phyloP scores from a whole-genome alignment of 2,329 filamentous ascomycete species.

The Cryphonectria nitschkei region DNA sequence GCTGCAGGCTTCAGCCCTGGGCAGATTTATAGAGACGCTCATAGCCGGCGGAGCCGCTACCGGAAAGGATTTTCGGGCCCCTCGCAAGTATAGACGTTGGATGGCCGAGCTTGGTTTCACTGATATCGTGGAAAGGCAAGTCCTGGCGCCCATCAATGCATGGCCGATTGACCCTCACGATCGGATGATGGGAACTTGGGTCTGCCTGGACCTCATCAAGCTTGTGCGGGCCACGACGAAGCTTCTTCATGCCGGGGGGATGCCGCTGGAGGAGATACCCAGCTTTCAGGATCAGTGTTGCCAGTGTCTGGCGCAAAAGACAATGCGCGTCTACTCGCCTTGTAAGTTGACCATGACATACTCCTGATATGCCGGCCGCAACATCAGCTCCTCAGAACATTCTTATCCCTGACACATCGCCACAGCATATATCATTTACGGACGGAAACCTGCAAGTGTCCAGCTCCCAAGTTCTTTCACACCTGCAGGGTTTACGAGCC shows the following conservation, averaged over 20 bases:
- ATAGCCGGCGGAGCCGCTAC: conserved; percentile 9
- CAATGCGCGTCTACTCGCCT: conserved; percentile 13
- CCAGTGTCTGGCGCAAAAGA: conserved; percentile 7
- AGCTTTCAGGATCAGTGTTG: conserved; percentile 9
- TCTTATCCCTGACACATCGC: not conserved
- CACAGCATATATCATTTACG: conserved; percentile 13
- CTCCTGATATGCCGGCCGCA: no score
- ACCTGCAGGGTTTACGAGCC: not conserved
- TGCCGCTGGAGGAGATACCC: conserved; percentile 9
- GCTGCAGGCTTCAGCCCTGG: conserved; percentile 1
- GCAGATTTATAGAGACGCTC: not conserved
- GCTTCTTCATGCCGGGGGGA: conserved; percentile 16
- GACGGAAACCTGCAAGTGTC: not conserved
- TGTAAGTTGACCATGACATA: not conserved
- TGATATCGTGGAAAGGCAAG: conserved; percentile 33
- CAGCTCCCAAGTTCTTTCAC: not conserved
- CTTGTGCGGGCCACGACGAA: conserved; percentile 11
- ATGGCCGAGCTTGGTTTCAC: conserved; percentile 37
- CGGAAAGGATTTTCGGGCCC: conserved; percentile 30
- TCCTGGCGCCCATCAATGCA: conserved; percentile 9
- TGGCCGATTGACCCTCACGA: conserved; percentile 16
- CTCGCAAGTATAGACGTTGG: conserved; percentile 33
- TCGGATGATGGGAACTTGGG: conserved; percentile 16
- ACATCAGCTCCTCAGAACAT: not conserved
- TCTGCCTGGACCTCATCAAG: conserved; percentile 7